Evolutionary conservation across 805 yeast genomes (phyloP), one percentile per base, ranked within the genome.

Genomic region (Hyphopichia homilentoma): DNA sequence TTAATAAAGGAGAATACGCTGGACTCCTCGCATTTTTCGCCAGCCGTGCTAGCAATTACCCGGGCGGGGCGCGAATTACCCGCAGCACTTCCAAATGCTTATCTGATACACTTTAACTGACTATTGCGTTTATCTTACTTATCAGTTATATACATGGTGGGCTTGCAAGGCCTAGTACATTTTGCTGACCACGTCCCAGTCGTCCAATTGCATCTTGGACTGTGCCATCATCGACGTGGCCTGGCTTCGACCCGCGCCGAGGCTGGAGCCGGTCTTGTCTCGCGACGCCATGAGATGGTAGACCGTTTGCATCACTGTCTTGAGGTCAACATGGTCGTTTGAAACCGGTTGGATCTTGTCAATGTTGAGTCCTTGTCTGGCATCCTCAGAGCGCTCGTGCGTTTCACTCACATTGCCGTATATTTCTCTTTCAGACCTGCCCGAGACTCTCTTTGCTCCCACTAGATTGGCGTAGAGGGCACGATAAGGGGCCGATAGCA

Each of bases 121-220:
- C n/a, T n/a, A n/a, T n/a, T n/a, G n/a, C 11, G 22, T 20, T 20
- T 8, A 20, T 20, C 11, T 20, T 20, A 20, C 11, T 20, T 8
- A 8, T 7, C 7, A 20, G 9, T 11, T 20, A 20, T 20, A 20
- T 8, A 20, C 22, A 20, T 20, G 11, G 22, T 11, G 7, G 11
- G 9, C 11, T 20, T 8, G 11, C 11, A 20, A 7, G 9, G 11
- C 14, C 31, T 32, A 44, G 24, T 51, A 44, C 48, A 56, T 47
- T 21, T 52, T 47, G 36, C 63, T 57, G 5, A 60, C 59, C 32
- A 59, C 46, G 33, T 59, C 65, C 68, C 68, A 60, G 17, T 61
- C 65, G 20, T 58, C 57, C 8, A 50, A 33, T 31, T 48, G 57
- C 7, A 43, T 23, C 16, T 30, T 38, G 13, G 50, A 44, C 17